These are phyloP conservation scores for Peniophora sp. DNA, from an alignment of 1,284 basidiomycete genomes.

Conservation along the genomic window DNA sequence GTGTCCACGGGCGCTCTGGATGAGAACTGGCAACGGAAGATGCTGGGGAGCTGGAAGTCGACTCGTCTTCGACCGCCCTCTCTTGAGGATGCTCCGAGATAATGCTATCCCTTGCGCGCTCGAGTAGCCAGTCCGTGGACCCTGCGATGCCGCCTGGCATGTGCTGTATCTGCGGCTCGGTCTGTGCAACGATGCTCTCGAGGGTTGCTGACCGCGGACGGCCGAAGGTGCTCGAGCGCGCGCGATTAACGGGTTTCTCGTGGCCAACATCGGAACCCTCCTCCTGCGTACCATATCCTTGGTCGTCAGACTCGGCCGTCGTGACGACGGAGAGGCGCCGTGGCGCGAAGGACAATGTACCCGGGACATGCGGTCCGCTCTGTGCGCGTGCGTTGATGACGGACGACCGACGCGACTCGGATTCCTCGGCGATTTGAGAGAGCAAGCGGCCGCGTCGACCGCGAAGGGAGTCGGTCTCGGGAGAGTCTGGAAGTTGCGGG, in stretches of 20 bases:
- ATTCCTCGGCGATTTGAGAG: not conserved
- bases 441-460: not conserved
- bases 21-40: not conserved
- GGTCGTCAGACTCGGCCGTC: constrained; percentile 7
- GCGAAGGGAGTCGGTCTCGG: no score
- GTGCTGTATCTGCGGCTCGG: not conserved
- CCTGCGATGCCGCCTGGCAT: not conserved
- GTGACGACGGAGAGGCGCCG: not conserved
- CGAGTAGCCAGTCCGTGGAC: not conserved
- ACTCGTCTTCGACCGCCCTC: not conserved
- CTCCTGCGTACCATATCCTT: constrained; percentile 11
- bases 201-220: constrained; percentile 2
- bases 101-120: not conserved
- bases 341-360: not conserved
- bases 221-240: constrained; percentile 11
- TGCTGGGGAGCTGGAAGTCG: not conserved
- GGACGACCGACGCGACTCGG: not conserved
- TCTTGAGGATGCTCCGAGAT: not conserved
- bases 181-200: not conserved
- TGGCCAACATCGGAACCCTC: not conserved
- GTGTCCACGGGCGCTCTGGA: constrained; percentile 1
- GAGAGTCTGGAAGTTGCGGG: no score
- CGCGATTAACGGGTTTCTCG: constrained; percentile 3
- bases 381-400: not conserved
- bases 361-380: not conserved